Conservation (phyloP, 2,329 filamentous ascomycete species). For the Onygena corvina region DNA sequence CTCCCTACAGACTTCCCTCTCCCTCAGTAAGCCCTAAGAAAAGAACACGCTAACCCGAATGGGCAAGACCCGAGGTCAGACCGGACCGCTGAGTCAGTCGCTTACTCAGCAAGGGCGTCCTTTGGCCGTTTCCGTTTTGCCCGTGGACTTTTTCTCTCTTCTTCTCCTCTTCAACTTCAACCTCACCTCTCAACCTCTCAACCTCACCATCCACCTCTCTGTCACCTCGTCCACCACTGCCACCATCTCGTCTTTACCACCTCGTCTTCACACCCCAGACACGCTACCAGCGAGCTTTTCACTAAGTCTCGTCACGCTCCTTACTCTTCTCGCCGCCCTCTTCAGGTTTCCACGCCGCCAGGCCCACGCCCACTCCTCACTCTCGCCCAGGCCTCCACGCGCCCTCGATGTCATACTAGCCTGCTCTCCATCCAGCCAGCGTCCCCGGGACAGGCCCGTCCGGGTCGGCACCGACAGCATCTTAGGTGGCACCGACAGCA, state of each 20-base stretch:
- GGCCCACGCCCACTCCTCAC: slow-evolving; percentile 10
- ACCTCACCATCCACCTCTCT: slow-evolving; percentile 13
- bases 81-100: too few relatives aligned
- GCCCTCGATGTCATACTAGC: too few relatives aligned
- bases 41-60: too few relatives aligned
- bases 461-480: not conserved
- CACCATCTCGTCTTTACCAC: slow-evolving; percentile 9
- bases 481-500: not conserved
- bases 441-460: not conserved
- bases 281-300: slow-evolving; percentile 7
- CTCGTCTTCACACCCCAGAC: slow-evolving; percentile 6
- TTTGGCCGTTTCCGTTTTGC: too few relatives aligned
- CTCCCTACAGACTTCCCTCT: too few relatives aligned
- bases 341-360: slow-evolving; percentile 3
- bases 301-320: slow-evolving; percentile 8
- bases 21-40: too few relatives aligned
- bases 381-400: too few relatives aligned
- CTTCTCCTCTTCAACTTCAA: not conserved
- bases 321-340: slow-evolving; percentile 6
- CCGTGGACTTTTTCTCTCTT: not conserved
- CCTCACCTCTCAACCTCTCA: not conserved
- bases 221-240: slow-evolving; percentile 11
- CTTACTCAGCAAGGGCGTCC: too few relatives aligned
- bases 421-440: too few relatives aligned
- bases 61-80: too few relatives aligned